Evolutionary conservation across 2,329 filamentous ascomycete species (phyloP), one percentile per base, ranked within the genome.

Genomic region (Macrophomina phaseolina): DNA sequence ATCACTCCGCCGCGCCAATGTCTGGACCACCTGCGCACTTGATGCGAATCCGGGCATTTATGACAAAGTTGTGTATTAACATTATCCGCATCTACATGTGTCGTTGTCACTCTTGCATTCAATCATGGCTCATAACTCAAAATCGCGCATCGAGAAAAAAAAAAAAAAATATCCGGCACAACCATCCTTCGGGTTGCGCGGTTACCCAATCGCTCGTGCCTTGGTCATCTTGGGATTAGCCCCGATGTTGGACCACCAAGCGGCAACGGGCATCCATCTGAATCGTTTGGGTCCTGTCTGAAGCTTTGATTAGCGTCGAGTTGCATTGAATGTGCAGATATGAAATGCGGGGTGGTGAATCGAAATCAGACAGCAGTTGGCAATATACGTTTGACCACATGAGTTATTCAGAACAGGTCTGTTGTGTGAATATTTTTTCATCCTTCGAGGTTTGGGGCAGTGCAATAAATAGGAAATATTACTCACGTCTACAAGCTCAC

Each of bases 351-450:
- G 11, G 23, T 23, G 9, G n/a, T 5, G 30, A 14, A n/a, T 62
- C 45, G 42, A 49, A 28, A 77, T 91, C 90, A 92, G 90, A 92
- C 88, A 92, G 90, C 90, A 90, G 89, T 92, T 92, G 90, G 88
- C 78, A 89, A 88, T 87, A 89, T 87, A 23, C 81, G 67, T 82
- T 77, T 83, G 85, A 91, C 90, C 85, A 91, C 89, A 92, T 84
- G 71, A 74, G 74, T 77, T 76, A 80, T 90, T 92, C 89, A 85
- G 90, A 90, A 90, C 90, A 93, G 90, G 90, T 93, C 90, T 92
- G 90, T 62, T 92, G 90, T 90, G 84, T 83, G 85, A 86, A 80
- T 77, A 78, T 77, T 81, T 38, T 82, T 71, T 86, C 85, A 85
- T 86, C 84, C 86, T 82, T 74, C 70, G 73, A 79, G 23, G 40